Base-by-base conservation (phyloP, 441 rosid species). In the Erodium trifolium region DNA sequence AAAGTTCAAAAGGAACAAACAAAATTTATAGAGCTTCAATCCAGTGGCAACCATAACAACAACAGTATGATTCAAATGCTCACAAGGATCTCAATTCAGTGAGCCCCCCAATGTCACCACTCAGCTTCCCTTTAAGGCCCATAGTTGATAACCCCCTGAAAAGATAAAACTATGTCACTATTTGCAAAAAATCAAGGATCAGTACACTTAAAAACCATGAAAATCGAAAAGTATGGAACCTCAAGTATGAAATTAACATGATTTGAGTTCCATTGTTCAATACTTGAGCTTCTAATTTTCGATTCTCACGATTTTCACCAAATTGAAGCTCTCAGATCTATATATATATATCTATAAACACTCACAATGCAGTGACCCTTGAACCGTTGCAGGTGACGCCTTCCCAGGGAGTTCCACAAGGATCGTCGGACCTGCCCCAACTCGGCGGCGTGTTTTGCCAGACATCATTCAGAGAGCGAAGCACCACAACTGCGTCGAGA, bases 341-440 rank as follows among this genome's bases (percentile, higher is more conserved):
- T 34, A 34, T 34, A 0, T 34, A 43, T 43, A 8, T 34, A 34
- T 34, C 4, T 34, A 43, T 43, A 8, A 43, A 8, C 49, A 79
- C 96, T 88, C 67, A 93, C 97, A 93, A 63, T 65, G 87, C 83
- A 27, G 88, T 88, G 68, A 94, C 87, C 78, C 96, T 84, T 1
- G 96, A 83, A 70, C 63, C 65, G 69, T 78, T 76, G 78, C 96
- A 94, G 13, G 87, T 72, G 76, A 94, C 82, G 68, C 96, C 99
- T 74, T 94, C 97, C 99, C 96, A 93, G 43, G 83, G 88, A 65
- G 77, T 71, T 76, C 88, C 87, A 78, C 96, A 91, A n/a, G 99
- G 97, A 78, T 89, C 97, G 51, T 82, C 77, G 17, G 89, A 81
- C 8, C 69, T 82, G 65, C 70, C 76, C 96, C 96, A 93, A 75